Evolutionary conservation across 495 filamentous ascomycete species (phyloP), one percentile per base, ranked within the genome.

Genomic region (Parmelia sp.): DNA sequence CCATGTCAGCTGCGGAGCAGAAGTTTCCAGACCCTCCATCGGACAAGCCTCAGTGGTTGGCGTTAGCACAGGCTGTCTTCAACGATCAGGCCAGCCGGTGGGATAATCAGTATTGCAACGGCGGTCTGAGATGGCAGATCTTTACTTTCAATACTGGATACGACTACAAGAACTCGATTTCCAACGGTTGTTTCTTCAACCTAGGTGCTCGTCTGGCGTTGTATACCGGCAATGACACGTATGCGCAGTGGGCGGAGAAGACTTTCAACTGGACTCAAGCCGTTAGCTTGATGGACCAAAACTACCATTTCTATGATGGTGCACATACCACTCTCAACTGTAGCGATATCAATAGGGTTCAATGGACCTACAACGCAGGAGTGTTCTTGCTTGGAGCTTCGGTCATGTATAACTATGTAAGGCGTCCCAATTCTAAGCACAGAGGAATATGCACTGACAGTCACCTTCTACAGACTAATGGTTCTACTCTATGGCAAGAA

Each of bases 71-170:
- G 71, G 88, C 86, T 12, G 87, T 86, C 7, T 93, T 92, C 75
- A 91, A 92, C 73, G 84, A 83, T 0, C 89, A 91, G 70, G 84
- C 81, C 17, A 64, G 59, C 21, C 81, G 90, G 15, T 97, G 91
- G 91, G 85, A 95, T 72, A 76, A 73, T 0, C 76, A 77, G 4
- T 78, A 77, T 19, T 94, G 90, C 65, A 78, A 76, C 39, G 90
- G 90, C 42, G 90, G 90, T 8, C 72, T 96, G 56, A 74, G 83
- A 23, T 96, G 92, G 92, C 91, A 96, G 75, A 92, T 96, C 64
- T 90, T 88, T 72, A 81, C 83, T 1, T 87, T 81, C 63, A 92
- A 94, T 67, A 84, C 82, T 58, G 91, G 92, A 1, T 94, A 89
- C 63, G 80, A 86, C 60, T 92, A 93, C 78, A 88, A 92, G 74